Evolutionary conservation across 306 rosid genomes (phyloP), one percentile per base, ranked within the genome.

Genomic region (Alnus glutinosa): DNA sequence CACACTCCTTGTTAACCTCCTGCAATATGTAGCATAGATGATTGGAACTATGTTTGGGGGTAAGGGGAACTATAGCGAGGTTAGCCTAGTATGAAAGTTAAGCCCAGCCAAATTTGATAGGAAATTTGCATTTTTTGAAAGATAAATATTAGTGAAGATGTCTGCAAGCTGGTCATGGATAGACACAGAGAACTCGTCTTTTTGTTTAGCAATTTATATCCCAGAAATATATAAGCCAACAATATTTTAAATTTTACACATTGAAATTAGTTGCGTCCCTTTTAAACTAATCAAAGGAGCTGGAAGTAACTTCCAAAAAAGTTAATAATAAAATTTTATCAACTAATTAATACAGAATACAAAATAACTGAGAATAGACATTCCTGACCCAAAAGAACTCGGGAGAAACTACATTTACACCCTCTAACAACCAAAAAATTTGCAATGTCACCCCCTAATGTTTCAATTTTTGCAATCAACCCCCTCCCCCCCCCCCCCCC

Each of bases 1-100:
- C 76, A 77, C 98, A 94, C 71, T 83, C 83, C 1, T 0, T 44
- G 32, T 11, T 78, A 62, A 85, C 86, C 73, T 84, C 97, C 98
- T 94, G 89, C 48, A 84, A 51, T 51, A 83, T 75, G 55, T 30
- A 79, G 12, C 77, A 63, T 32, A 28, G 64, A 46, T 77, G 75
- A 77, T 47, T 57, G 71, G 80, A 82, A 81, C 59, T 72, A 80
- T 71, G 69, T 32, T 50, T 34, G 19, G 51, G 7, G 1, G 47
- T 42, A 47, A 18, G 23, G 51, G 8, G 28, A 44, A 8, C 32
- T 46, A 62, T 59, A 42, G n/a, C 37, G 37, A 34, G 37, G 37
- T 32, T 10, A 18, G 19, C 70, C 34, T 12, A 28, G 2, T 11
- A 59, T 28, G 36, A 30, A 30, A 59, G 12, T 59, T 59, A 59